Evolutionary conservation across 352 stramenopile species (phyloP).

Genomic region (Pythium angustatum): DNA sequence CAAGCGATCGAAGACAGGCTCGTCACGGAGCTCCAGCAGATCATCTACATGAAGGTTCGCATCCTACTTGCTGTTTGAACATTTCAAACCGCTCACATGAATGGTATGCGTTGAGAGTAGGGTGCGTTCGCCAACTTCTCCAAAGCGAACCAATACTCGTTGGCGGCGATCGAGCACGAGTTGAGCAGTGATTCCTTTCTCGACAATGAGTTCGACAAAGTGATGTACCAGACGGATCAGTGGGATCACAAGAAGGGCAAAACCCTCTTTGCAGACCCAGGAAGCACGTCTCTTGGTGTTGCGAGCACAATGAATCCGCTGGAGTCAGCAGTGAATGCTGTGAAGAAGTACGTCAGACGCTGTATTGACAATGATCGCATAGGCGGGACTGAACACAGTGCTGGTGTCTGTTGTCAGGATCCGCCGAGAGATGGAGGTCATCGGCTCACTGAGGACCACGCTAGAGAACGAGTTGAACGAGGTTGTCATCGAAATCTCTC

Average conservation of each 20-base stretch:
- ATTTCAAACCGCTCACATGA: not conserved
- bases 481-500: constrained; percentile 60
- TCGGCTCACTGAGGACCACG: constrained; percentile 71
- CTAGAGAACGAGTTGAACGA: constrained; percentile 66
- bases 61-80: not conserved
- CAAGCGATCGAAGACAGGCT: constrained; percentile 80
- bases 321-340: constrained; percentile 52
- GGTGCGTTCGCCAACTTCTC: constrained; percentile 59
- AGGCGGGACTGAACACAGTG: too few species aligned
- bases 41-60: constrained; percentile 71
- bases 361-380: too few species aligned
- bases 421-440: constrained; percentile 73
- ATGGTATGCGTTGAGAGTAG: too few species aligned
- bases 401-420: too few species aligned
- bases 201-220: constrained; percentile 65
- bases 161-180: constrained; percentile 69
- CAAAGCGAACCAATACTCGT: constrained; percentile 70
- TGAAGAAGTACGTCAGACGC: constrained; percentile 52
- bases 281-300: not conserved
- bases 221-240: constrained; percentile 42
- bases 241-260: constrained; percentile 28
- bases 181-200: constrained; percentile 59
- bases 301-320: constrained; percentile 37
- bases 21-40: constrained; percentile 65
- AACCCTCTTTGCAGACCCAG: constrained; percentile 26